Evolutionary conservation across 371 early-diverging fungal genomes (phyloP), one percentile per base, ranked within the genome.

Genomic region (Rhizopus arrhizus): DNA sequence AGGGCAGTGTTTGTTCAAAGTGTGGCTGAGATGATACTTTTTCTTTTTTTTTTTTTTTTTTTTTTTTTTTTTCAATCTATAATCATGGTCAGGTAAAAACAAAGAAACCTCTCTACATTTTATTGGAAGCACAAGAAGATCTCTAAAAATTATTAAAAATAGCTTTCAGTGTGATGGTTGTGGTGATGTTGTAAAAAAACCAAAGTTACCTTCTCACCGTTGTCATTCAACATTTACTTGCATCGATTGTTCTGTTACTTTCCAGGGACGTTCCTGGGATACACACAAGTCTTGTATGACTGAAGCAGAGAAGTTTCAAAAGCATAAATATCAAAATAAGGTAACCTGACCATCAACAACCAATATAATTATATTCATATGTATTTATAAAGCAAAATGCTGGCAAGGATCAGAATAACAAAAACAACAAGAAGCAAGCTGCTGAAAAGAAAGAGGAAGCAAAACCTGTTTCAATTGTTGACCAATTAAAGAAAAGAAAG

Each of bases 251-350:
- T 84, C 85, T 4, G 84, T 77, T n/a, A 91, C 92, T 41, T 97
- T 97, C 73, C 77, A 85, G 36, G 92, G 92, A 34, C 78, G 66
- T 5, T 81, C 82, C 42, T 95, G 91, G 73, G 81, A 89, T 36
- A 64, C 77, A 6, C 97, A 97, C 69, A 94, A 87, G 0, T 82
- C 87, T 6, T 95, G 97, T 71, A 94, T 95, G 41, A 85, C 87
- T 15, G 97, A 97, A 69, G 92, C 89, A 3, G 91, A 97, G 77
- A 97, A 95, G 70, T 95, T 93, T 67, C 89, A 95, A 68, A 86
- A 86, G 63, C 67, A 80, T 13, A 66, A 85, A 12, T 85, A 81
- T 61, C 77, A 85, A 58, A 82, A 80, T 58, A 85, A 85, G 82
- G 83, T 81, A 62, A 34, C 8, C 1, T 9, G 15, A 15, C 4